A percentile compares a stretch with the other conserved stretches of the same genome.
Conservation (phyloP, 2,329 filamentous ascomycete genomes). For the Epichloe sibirici region DNA sequence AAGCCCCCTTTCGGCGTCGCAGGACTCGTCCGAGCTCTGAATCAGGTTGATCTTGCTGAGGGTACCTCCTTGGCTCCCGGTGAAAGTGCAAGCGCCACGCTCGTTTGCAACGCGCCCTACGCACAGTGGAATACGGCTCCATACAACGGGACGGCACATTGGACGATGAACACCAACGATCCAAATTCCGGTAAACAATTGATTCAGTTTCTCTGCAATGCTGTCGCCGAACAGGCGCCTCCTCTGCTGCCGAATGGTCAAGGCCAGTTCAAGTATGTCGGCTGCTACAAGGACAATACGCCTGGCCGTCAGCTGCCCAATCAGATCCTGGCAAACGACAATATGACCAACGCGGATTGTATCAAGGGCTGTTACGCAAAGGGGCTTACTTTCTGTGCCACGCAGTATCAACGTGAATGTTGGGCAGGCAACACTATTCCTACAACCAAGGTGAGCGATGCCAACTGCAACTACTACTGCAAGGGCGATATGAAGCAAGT, state of each 20-base stretch:
- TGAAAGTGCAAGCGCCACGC: constrained; percentile 35
- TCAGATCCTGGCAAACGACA: constrained; percentile 27
- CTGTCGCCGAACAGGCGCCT: constrained; percentile 39
- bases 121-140: constrained; percentile 43
- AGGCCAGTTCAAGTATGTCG: constrained; percentile 38
- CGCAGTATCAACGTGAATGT: constrained; percentile 39
- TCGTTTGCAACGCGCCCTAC: constrained; percentile 45
- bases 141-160: constrained; percentile 34
- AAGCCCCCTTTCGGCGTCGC: constrained; percentile 45
- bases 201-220: constrained; percentile 39
- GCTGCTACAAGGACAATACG: constrained; percentile 45
- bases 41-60: constrained; percentile 45
- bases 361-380: constrained; percentile 28
- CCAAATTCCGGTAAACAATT: constrained; percentile 37
- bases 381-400: constrained; percentile 32
- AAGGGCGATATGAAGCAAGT: constrained; percentile 34
- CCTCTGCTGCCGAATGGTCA: constrained; percentile 31
- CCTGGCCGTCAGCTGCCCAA: constrained; percentile 37
- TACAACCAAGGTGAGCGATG: constrained; percentile 27
- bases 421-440: constrained; percentile 41
- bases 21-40: constrained; percentile 41
- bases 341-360: constrained; percentile 32
- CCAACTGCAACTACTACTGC: constrained; percentile 40
- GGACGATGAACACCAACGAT: constrained; percentile 48
- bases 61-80: constrained; percentile 38